phyloP scores from a whole-genome alignment of 164 flowering plant species.

The Hamamelis virginiana region DNA sequence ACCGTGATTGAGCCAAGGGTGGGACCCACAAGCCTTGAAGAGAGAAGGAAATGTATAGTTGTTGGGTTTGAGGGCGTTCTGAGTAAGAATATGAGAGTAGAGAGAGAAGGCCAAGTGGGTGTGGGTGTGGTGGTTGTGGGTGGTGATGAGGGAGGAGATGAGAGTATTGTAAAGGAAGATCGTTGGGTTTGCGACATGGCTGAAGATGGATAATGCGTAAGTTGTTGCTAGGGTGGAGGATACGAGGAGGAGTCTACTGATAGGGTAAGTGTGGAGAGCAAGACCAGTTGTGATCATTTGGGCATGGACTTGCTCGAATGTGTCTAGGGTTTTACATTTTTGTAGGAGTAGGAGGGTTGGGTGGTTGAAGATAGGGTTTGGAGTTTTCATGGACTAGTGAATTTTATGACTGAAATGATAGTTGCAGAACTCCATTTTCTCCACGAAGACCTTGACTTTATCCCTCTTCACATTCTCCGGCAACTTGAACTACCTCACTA shows the following conservation, averaged over 20 bases:
- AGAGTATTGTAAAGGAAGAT: constrained; percentile 61
- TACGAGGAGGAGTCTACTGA: constrained; percentile 40
- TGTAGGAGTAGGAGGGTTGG: constrained; percentile 13
- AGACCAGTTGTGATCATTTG: constrained; percentile 54
- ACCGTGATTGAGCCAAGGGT: constrained; percentile 41
- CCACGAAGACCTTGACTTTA: too few relatives aligned
- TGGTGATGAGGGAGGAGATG: constrained; percentile 30
- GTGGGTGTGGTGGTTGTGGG: constrained; percentile 17
- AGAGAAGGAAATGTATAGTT: constrained; percentile 62
- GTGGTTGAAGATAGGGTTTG: constrained; percentile 11
- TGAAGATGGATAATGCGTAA: constrained; percentile 44
- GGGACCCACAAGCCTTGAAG: constrained; percentile 50
- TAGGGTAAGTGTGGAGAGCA: constrained; percentile 51
- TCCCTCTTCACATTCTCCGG: too few relatives aligned
- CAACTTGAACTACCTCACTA: too few relatives aligned
- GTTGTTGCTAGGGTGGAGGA: constrained; percentile 37
- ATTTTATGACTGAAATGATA: too few relatives aligned
- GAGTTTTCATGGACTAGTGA: too few relatives aligned
- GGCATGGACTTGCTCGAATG: constrained; percentile 28
- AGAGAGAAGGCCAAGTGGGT: constrained; percentile 44
- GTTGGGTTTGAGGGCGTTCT: constrained; percentile 35
- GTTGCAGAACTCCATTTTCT: too few relatives aligned
- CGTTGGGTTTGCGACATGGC: constrained; percentile 41
- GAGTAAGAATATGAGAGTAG: constrained; percentile 30
- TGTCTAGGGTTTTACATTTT: constrained; percentile 20